Conservation (phyloP, 306 rosid species). For the Quercus engelmannii region DNA sequence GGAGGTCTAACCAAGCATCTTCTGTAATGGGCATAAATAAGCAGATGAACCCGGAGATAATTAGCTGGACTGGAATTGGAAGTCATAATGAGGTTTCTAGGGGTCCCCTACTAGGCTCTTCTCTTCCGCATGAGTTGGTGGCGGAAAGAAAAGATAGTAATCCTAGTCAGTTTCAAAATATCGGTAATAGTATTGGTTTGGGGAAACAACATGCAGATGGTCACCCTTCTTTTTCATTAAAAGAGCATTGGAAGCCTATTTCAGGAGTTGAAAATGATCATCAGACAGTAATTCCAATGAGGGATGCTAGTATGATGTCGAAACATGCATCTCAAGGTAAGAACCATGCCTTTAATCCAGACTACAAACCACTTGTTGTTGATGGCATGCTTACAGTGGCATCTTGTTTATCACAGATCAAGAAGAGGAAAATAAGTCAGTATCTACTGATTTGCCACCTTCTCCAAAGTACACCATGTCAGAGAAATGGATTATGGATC, state of each 20-base stretch:
- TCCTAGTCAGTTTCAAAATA: constrained; percentile 55
- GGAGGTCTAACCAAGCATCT: constrained; percentile 56
- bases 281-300: constrained; percentile 43
- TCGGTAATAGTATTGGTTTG: constrained; percentile 36
- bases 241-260: constrained; percentile 81
- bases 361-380: constrained; percentile 20
- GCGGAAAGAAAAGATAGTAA: constrained; percentile 60
- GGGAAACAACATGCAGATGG: constrained; percentile 45
- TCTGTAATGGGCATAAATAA: constrained; percentile 43
- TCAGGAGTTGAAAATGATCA: constrained; percentile 52
- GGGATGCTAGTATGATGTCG: constrained; percentile 46
- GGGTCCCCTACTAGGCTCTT: constrained; percentile 47
- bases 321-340: constrained; percentile 67
- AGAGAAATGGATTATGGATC: constrained; percentile 84
- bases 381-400: constrained; percentile 27
- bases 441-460: constrained; percentile 39
- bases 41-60: constrained; percentile 36
- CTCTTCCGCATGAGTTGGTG: constrained; percentile 59
- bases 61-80: constrained; percentile 61
- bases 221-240: constrained; percentile 50
- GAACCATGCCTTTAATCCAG: constrained; percentile 10
- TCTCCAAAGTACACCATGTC: constrained; percentile 85
- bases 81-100: constrained; percentile 56
- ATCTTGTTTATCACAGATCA: constrained; percentile 44
- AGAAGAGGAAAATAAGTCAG: constrained; percentile 46